Evolutionary conservation across 2,329 filamentous ascomycete genomes (phyloP).

Genomic region (Ophiostoma piceae): DNA sequence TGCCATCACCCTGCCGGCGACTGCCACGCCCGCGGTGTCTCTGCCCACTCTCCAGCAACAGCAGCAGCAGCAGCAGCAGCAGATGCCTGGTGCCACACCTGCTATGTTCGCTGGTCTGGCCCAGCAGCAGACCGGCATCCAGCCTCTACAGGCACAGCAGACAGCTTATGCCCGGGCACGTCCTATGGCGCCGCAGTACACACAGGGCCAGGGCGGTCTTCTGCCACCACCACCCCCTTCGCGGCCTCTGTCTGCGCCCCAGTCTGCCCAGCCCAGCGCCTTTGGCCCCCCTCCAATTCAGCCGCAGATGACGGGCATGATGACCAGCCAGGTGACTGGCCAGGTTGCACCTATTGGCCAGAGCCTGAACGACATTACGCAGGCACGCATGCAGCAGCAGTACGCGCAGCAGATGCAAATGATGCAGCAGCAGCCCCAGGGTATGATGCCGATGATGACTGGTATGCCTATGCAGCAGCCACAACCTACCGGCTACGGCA

Average conservation of each 20-base stretch:
- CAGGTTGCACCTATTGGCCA: conserved; percentile 69
- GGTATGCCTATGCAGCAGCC: conserved; percentile 28
- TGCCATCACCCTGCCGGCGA: conserved; percentile 34
- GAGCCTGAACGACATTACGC: conserved; percentile 67
- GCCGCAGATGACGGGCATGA: conserved; percentile 76
- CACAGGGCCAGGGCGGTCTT: conserved; percentile 56
- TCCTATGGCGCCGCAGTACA: conserved; percentile 62
- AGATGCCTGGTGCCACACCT: conserved; percentile 52
- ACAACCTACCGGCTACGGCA: conserved; percentile 37
- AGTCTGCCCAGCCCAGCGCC: conserved; percentile 66
- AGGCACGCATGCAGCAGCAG: conserved; percentile 60
- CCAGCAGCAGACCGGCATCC: conserved; percentile 46
- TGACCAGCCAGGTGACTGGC: conserved; percentile 61
- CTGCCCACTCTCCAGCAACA: conserved; percentile 30
- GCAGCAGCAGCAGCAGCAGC: conserved; percentile 31
- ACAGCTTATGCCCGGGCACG: conserved; percentile 55
- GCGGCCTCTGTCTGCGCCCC: conserved; percentile 80
- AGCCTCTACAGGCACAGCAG: conserved; percentile 36
- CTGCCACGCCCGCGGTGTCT: conserved; percentile 31
- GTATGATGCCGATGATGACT: conserved; percentile 49
- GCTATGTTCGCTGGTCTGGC: conserved; percentile 51
- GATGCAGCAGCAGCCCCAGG: conserved; percentile 33
- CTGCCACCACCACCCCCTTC: conserved; percentile 65
- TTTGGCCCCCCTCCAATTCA: conserved; percentile 72
- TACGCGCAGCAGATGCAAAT: conserved; percentile 41